A percentile compares a stretch with the other conserved stretches of the same genome.
Evolutionary conservation across 805 yeast genomes (phyloP).

Genomic region (Kockiozyma suomiensis): DNA sequence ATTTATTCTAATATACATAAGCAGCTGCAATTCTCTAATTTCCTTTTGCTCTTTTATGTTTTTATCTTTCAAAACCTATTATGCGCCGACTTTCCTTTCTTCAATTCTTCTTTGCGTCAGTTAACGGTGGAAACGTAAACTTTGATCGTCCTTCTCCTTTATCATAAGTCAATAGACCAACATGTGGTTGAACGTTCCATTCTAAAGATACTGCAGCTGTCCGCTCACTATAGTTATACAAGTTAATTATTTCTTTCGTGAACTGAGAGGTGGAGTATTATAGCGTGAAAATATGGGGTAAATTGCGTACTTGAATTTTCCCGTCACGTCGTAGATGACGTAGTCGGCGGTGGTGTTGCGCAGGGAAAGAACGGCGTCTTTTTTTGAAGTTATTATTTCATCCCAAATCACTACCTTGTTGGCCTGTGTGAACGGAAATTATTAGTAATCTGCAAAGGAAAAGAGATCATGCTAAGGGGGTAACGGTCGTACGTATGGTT

Average conservation of each 20-base stretch:
- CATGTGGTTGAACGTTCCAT: constrained; percentile 91
- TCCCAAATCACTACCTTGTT: constrained; percentile 89
- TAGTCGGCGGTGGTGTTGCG: constrained; percentile 67
- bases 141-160: constrained; percentile 20
- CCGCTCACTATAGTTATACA: constrained; percentile 53
- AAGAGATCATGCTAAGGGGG: background rate
- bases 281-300: no score
- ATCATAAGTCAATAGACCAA: constrained; percentile 68
- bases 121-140: constrained; percentile 24
- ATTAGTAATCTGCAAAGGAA: background rate
- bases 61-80: background rate
- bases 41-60: no score
- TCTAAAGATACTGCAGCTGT: constrained; percentile 71
- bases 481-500: constrained; percentile 34
- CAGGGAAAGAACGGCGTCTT: constrained; percentile 61
- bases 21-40: no score
- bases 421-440: constrained; percentile 38
- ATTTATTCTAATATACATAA: no score
- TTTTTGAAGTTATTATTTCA: constrained; percentile 62
- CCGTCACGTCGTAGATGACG: constrained; percentile 82
- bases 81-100: no score
- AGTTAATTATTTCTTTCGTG: no score
- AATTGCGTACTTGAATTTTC: constrained; percentile 44
- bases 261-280: no score
- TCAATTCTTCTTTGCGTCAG: background rate